These are phyloP conservation scores for Amanita polypyramis DNA, from an alignment of 768 basidiomycete species.

Conservation along the genomic window DNA sequence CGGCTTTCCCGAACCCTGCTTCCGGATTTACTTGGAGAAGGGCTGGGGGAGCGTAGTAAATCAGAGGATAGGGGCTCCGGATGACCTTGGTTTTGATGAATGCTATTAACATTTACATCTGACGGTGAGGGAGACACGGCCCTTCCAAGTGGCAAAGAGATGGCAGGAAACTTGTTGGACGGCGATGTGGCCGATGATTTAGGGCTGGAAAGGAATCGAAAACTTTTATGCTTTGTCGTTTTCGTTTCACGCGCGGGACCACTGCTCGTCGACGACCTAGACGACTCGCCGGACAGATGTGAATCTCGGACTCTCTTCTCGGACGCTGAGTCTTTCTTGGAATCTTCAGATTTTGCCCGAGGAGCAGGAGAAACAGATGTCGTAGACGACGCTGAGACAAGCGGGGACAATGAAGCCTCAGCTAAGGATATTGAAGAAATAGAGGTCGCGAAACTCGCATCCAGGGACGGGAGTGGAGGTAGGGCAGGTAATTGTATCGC, in stretches of 20 bases:
- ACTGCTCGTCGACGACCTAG: constrained; percentile 3
- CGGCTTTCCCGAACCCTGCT: background rate
- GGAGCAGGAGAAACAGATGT: background rate
- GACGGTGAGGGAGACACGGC: constrained; percentile 3
- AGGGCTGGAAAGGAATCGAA: constrained; percentile 6
- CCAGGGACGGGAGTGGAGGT: constrained; percentile 3
- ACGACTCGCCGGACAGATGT: constrained; percentile 8
- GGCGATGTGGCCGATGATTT: constrained; percentile 2
- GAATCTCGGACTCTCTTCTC: constrained; percentile 6
- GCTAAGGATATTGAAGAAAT: background rate
- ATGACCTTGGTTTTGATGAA: background rate
- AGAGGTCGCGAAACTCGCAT: background rate
- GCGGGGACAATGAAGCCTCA: background rate
- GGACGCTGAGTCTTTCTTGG: background rate
- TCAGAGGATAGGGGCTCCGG: background rate
- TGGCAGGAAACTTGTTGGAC: constrained; percentile 7
- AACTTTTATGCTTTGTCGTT: background rate
- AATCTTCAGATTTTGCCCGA: background rate
- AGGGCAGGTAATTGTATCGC: constrained; percentile 16
- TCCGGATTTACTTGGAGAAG: background rate
- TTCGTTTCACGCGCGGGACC: background rate
- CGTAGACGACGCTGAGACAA: background rate
- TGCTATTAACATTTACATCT: background rate
- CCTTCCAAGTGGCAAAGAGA: constrained; percentile 7
- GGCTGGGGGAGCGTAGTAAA: background rate